Percentiles rank a stretch among this genome's conserved stretches.
Evolutionary conservation across 441 rosid species (phyloP).

Genomic region (Daphne laureola): DNA sequence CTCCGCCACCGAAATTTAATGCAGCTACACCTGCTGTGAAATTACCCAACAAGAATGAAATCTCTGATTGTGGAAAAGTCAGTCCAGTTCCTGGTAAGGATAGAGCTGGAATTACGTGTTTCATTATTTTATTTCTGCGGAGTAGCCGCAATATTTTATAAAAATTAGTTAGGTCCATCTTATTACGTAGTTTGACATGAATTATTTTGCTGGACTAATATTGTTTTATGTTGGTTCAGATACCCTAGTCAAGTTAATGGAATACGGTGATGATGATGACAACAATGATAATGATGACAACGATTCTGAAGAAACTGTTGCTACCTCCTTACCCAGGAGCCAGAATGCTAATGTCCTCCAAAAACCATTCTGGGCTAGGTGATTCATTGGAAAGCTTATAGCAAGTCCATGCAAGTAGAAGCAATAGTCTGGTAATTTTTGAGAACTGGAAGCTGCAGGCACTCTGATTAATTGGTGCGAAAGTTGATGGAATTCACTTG

Average conservation of each 20-base stretch:
- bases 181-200: too few relatives aligned
- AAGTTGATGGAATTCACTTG: too few relatives aligned
- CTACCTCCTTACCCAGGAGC: slow-evolving; percentile 20
- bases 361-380: slow-evolving; percentile 76
- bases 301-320: slow-evolving; percentile 38
- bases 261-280: slow-evolving; percentile 90
- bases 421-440: too few relatives aligned
- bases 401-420: too few relatives aligned
- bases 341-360: slow-evolving; percentile 15
- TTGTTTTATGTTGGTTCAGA: slow-evolving; percentile 36
- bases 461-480: too few relatives aligned
- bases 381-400: slow-evolving; percentile 8
- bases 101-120: not conserved
- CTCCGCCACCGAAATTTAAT: slow-evolving; percentile 41
- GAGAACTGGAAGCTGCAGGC: too few relatives aligned
- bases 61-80: slow-evolving; percentile 23
- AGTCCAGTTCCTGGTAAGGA: slow-evolving; percentile 48
- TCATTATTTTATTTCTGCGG: not conserved
- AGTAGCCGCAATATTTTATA: too few relatives aligned
- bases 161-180: too few relatives aligned
- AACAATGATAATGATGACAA: slow-evolving; percentile 81
- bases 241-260: slow-evolving; percentile 82
- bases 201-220: slow-evolving; percentile 1
- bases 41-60: slow-evolving; percentile 18
- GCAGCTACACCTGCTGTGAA: slow-evolving; percentile 21